Evolutionary conservation across 805 yeast genomes (phyloP).

Genomic region (Brettanomyces custersianus): DNA sequence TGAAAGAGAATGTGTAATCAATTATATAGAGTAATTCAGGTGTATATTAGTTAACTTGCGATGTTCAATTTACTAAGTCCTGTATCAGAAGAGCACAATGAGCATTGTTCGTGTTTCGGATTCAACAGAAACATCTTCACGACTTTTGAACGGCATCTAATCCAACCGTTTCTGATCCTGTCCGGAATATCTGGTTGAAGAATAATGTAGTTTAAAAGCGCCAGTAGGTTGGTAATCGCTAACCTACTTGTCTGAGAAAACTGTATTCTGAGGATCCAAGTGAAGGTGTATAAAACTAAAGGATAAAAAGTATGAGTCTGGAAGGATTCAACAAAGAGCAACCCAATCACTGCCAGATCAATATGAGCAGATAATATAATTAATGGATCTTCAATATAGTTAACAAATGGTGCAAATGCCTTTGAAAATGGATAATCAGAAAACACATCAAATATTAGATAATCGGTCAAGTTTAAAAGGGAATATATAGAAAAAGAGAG

Average conservation of each 20-base stretch:
- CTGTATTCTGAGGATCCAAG: constrained; percentile 32
- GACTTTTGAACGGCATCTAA: constrained; percentile 8
- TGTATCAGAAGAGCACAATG: background rate
- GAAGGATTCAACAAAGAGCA: constrained; percentile 23
- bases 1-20: constrained; percentile 34
- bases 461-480: constrained; percentile 28
- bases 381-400: constrained; percentile 29
- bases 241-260: constrained; percentile 26
- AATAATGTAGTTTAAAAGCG: constrained; percentile 14
- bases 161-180: constrained; percentile 11
- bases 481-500: constrained; percentile 34
- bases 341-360: constrained; percentile 26
- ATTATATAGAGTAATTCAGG: background rate
- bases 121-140: constrained; percentile 13
- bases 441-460: constrained; percentile 24
- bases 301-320: constrained; percentile 20
- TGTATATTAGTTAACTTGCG: no score
- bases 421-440: constrained; percentile 23
- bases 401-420: constrained; percentile 29
- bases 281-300: constrained; percentile 24
- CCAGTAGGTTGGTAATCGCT: constrained; percentile 19
- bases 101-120: no score
- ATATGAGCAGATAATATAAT: constrained; percentile 29
- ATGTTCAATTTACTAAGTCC: background rate
- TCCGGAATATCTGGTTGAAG: constrained; percentile 11